Evolutionary conservation across 148 eudicot species (phyloP).

Genomic region (Diospyros lotus): DNA sequence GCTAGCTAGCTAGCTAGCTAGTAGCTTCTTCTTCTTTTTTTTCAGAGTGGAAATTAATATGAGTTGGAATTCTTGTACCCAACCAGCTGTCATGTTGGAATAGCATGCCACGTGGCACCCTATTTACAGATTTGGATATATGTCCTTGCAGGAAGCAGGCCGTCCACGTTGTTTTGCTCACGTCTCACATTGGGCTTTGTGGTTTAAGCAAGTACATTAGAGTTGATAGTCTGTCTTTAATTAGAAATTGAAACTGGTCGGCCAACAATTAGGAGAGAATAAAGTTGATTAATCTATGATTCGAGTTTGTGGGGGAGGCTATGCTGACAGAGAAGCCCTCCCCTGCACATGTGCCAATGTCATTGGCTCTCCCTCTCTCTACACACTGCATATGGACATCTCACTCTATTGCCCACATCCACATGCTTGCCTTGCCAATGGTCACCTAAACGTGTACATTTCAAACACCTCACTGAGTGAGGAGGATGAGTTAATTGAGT

Average conservation of each 20-base stretch:
- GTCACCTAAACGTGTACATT: constrained; percentile 29
- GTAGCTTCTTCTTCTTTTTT: no score
- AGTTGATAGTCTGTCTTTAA: no score
- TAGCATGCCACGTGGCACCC: neutral
- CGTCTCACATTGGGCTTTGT: neutral
- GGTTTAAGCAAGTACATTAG: neutral
- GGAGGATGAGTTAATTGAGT: neutral
- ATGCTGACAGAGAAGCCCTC: neutral
- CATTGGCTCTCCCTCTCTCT: neutral
- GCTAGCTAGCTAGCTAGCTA: no score
- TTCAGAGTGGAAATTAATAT: neutral
- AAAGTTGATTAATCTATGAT: no score
- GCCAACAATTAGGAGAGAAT: no score
- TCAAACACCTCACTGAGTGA: constrained; percentile 16
- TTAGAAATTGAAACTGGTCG: no score
- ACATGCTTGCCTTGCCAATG: constrained; percentile 17
- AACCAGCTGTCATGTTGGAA: constrained; percentile 4
- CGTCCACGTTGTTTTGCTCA: neutral
- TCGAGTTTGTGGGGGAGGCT: no score
- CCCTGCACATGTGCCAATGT: constrained; percentile 16
- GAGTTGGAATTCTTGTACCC: constrained; percentile 1
- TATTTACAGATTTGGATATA: neutral
- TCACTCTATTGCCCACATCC: constrained; percentile 18
- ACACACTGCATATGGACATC: constrained; percentile 16
- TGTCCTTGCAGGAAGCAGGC: neutral